A percentile compares a stretch with the other conserved stretches of the same genome.
These are phyloP conservation scores for Alternaria alternata DNA, from an alignment of 2,329 filamentous ascomycete species.

Conservation along the genomic window DNA sequence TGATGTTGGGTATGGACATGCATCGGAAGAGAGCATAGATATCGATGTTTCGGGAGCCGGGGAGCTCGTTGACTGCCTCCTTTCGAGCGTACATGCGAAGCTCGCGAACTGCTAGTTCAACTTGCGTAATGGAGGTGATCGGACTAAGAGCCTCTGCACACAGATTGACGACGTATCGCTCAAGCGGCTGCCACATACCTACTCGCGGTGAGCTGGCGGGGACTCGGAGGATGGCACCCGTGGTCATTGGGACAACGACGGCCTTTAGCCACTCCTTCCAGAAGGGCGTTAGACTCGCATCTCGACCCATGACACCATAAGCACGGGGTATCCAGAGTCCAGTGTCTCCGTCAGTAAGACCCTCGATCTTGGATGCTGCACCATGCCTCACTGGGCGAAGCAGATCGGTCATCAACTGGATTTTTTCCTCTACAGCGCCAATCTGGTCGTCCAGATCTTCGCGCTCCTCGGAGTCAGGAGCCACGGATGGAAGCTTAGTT, in stretches of 20 bases:
- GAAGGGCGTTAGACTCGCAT: conserved; percentile 83
- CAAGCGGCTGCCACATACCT: conserved; percentile 93
- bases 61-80: conserved; percentile 91
- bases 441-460: conserved; percentile 93
- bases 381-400: conserved; percentile 90
- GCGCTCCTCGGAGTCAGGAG: conserved; percentile 80
- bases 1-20: conserved; percentile 88
- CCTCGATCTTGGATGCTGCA: conserved; percentile 96
- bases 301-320: conserved; percentile 89
- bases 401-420: conserved; percentile 94
- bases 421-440: conserved; percentile 95
- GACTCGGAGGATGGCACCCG: conserved; percentile 81
- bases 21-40: conserved; percentile 92
- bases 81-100: conserved; percentile 90
- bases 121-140: conserved; percentile 91
- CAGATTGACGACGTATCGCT: conserved; percentile 95
- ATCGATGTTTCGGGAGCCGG: conserved; percentile 89
- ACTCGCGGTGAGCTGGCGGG: conserved; percentile 88
- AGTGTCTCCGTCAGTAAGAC: conserved; percentile 91
- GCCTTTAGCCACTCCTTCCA: conserved; percentile 99
- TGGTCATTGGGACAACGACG: conserved; percentile 93
- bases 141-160: conserved; percentile 95
- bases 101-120: conserved; percentile 89
- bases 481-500: conserved; percentile 79
- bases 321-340: conserved; percentile 95